Base-by-base conservation (phyloP, 2,329 filamentous ascomycete species). In the Neofusicoccum sp. region DNA sequence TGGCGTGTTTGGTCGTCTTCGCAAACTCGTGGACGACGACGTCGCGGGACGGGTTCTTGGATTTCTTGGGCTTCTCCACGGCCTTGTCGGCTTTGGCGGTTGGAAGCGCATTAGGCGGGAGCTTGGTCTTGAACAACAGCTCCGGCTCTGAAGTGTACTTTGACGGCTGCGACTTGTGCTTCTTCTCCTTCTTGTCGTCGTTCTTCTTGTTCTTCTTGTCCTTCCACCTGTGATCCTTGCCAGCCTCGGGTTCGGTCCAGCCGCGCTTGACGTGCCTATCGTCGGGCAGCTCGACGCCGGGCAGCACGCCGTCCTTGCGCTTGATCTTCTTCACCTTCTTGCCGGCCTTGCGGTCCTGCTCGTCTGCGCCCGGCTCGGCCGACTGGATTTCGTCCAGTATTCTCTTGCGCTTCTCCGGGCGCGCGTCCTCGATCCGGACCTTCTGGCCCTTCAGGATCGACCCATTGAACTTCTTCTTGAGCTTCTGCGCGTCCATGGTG, bases 401-500 rank as follows among this genome's bases (percentile, higher is more conserved):
- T 16, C 33, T 45, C 57, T 75, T 76, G 61, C 74, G 77, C 77
- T 86, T 84, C 65, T 85, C 80, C 0, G 89, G 86, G 51, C 86
- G 86, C 6, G 95, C 95, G 65, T 88, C 86, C 68, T 97, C 91
- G 62, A 99, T 85, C 62, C 86, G 86, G 68, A 98, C 85, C 76
- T 96, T 98, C 63, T 82, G 82, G 7, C 95, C 95, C 71, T 89
- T 95, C 61, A 99, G 78, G 26, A 90, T 89, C 1, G 89, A 85
- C 33, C 93, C 93, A 79, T 96, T 90, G 53, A 98, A 82, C 78
- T 95, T 98, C 78, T 89, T 93, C 78, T 88, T 91, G 58, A 98
- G 77, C 75, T 92, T 96, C n/a, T 93, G 89, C 8, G 93, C 95
- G 65, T 96, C 92, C 75, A 86, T 84, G 3, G 73, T 77, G 0